phyloP scores from a whole-genome alignment of 345 rosid species.

The Jatropha curcas region DNA sequence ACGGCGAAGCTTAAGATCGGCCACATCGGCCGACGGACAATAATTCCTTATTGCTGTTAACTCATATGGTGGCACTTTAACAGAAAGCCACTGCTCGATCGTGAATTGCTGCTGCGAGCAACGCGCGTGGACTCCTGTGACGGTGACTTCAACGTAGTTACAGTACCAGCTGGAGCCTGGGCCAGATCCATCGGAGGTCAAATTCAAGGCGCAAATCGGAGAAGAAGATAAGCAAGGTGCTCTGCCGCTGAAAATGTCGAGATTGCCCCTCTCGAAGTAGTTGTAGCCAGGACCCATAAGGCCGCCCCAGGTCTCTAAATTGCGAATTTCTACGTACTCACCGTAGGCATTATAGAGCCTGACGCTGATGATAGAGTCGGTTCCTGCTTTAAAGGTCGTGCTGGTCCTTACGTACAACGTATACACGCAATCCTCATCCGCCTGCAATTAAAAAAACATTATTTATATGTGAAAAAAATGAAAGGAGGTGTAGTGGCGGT shows the following conservation, averaged over 20 bases:
- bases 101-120: conserved; percentile 60
- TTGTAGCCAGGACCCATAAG: conserved; percentile 65
- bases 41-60: conserved; percentile 53
- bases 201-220: conserved; percentile 65
- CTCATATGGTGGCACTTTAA: conserved; percentile 59
- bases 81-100: conserved; percentile 92
- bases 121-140: conserved; percentile 55
- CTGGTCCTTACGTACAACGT: conserved; percentile 73
- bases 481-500: background rate
- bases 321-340: conserved; percentile 32
- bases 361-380: conserved; percentile 67
- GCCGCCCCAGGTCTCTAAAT: conserved; percentile 83
- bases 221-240: conserved; percentile 62
- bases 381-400: conserved; percentile 74
- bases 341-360: conserved; percentile 52
- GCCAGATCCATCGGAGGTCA: conserved; percentile 80
- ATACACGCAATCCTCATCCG: conserved; percentile 46
- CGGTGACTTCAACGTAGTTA: conserved; percentile 77
- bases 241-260: conserved; percentile 83
- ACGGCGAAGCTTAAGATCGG: background rate
- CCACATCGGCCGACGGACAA: conserved; percentile 23
- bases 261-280: conserved; percentile 87
- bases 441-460: conserved; percentile 25
- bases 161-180: conserved; percentile 81
- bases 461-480: background rate